Evolutionary conservation across 139 green algal genomes (phyloP).

Genomic region (Tetradesmus obliquus): DNA sequence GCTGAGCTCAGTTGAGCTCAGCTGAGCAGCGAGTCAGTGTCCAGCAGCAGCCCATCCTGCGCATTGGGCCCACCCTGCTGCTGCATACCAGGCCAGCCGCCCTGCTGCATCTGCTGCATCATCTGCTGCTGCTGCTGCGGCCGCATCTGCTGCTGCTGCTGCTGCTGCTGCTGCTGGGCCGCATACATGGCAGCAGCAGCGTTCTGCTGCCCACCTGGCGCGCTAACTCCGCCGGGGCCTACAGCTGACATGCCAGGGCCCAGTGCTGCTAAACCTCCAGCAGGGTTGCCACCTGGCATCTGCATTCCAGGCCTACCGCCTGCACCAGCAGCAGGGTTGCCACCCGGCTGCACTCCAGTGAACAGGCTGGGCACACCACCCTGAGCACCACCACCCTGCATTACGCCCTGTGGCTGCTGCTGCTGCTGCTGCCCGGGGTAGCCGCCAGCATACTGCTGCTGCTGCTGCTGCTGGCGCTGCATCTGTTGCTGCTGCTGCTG

Average conservation of each 20-base stretch:
- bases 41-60: neutral
- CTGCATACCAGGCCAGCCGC: neutral
- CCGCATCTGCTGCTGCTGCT: neutral
- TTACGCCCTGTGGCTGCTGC: slow-evolving; percentile 12
- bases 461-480: neutral
- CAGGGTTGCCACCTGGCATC: neutral
- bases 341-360: neutral
- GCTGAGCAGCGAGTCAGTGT: slow-evolving; percentile 18
- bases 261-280: neutral
- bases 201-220: neutral
- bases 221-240: neutral
- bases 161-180: neutral
- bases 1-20: neutral
- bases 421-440: neutral
- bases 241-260: neutral
- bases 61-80: slow-evolving; percentile 18
- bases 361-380: neutral
- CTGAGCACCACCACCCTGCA: neutral
- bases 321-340: neutral
- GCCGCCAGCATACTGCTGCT: neutral
- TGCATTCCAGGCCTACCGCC: neutral
- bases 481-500: neutral
- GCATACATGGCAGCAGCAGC: neutral
- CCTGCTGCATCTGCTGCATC: neutral
- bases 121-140: neutral